Evolutionary conservation across 2,329 filamentous ascomycete genomes (phyloP).

Genomic region (Calonectria hawksworthii): DNA sequence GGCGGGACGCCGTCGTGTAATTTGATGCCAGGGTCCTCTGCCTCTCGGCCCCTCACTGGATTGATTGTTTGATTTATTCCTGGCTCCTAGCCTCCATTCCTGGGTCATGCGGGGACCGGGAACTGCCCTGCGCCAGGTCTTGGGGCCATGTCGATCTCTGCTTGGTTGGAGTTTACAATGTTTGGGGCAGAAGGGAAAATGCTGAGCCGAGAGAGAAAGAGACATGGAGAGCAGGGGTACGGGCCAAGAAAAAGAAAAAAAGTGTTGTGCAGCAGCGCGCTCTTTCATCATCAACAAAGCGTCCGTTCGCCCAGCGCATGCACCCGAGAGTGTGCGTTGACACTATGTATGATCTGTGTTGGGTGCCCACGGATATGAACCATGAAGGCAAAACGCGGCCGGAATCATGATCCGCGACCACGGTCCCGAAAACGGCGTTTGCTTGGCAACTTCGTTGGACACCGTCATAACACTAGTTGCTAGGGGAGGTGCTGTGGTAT

Average conservation of each 20-base stretch:
- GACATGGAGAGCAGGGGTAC: not conserved
- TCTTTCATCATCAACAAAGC: not conserved
- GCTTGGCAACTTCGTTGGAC: slow-evolving; percentile 28
- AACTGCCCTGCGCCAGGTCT: slow-evolving; percentile 9
- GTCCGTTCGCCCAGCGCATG: no score
- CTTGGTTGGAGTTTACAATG: not conserved
- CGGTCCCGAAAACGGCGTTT: slow-evolving; percentile 16
- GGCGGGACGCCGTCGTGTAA: slow-evolving; percentile 35
- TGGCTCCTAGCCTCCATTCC: slow-evolving; percentile 14
- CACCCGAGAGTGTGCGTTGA: not conserved
- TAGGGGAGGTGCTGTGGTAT: not conserved
- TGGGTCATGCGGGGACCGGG: slow-evolving; percentile 24
- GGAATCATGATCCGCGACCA: slow-evolving; percentile 26
- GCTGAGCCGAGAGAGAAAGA: not conserved
- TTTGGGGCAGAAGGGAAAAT: not conserved
- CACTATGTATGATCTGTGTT: not conserved
- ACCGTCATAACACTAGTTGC: slow-evolving; percentile 17
- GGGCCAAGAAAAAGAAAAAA: not conserved
- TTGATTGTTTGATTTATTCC: slow-evolving; percentile 21
- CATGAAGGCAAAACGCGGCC: slow-evolving; percentile 4
- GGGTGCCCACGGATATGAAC: not conserved
- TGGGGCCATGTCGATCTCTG: slow-evolving; percentile 16
- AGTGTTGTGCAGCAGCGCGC: not conserved
- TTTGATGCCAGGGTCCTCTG: slow-evolving; percentile 24
- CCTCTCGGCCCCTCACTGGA: slow-evolving; percentile 4